These are phyloP conservation scores for Cladosporium sp. DNA, from an alignment of 2,329 filamentous ascomycete genomes.

Conservation along the genomic window DNA sequence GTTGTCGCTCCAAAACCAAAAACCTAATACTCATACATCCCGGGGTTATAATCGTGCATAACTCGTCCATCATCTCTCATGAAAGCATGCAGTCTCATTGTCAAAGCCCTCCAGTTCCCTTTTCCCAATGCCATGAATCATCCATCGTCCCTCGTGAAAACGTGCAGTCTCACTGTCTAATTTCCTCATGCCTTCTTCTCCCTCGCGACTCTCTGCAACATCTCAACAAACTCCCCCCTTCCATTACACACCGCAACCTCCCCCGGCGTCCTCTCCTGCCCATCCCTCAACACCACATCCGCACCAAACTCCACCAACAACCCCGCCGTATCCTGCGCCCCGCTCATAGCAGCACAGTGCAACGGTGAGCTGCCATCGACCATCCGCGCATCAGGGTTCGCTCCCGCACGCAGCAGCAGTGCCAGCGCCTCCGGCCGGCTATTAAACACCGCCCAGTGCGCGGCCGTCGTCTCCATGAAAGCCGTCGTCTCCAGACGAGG, in stretches of 20 bases:
- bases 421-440: conserved; percentile 23
- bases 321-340: conserved; percentile 16
- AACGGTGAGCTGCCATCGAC: conserved; percentile 25
- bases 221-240: conserved; percentile 13
- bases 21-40: no score
- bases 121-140: background rate
- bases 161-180: no score
- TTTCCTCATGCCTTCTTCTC: background rate
- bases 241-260: conserved; percentile 20
- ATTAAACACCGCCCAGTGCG: conserved; percentile 23
- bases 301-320: conserved; percentile 23
- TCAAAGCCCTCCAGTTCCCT: no score
- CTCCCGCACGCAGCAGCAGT: conserved; percentile 23
- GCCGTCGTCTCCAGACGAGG: conserved; percentile 23
- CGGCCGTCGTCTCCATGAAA: conserved; percentile 27
- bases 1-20: no score
- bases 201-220: conserved; percentile 1
- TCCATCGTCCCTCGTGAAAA: background rate
- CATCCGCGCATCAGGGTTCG: conserved; percentile 23
- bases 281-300: conserved; percentile 21
- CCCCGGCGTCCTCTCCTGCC: conserved; percentile 22
- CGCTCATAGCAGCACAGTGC: conserved; percentile 24
- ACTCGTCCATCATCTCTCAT: no score
- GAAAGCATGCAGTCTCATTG: no score
- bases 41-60: no score